Percentiles rank a stretch among this genome's conserved stretches.
These are phyloP conservation scores for Pseudogymnoascus sp. DNA, from an alignment of 2,329 filamentous ascomycete genomes.

Conservation along the genomic window DNA sequence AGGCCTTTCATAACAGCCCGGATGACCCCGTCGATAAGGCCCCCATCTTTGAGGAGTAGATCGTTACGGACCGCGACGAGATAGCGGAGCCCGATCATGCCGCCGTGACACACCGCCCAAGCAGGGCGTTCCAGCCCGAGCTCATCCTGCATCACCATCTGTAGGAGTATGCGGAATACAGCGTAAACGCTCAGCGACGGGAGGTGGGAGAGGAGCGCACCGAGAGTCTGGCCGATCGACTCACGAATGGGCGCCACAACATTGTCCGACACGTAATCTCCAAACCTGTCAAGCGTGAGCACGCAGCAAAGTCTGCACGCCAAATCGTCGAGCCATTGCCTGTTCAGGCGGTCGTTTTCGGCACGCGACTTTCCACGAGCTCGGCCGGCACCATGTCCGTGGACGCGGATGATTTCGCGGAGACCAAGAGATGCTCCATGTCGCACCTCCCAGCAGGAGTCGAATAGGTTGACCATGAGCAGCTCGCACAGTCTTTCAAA, in stretches of 20 bases:
- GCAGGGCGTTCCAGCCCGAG: conserved; percentile 62
- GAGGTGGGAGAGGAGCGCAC: conserved; percentile 78
- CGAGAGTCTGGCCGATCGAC: conserved; percentile 87
- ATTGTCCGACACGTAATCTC: conserved; percentile 94
- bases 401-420: conserved; percentile 83
- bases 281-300: conserved; percentile 94
- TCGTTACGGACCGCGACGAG: conserved; percentile 93
- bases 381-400: conserved; percentile 80
- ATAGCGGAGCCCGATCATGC: conserved; percentile 94
- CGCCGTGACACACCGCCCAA: conserved; percentile 95
- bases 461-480: conserved; percentile 86
- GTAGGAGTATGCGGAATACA: conserved; percentile 75
- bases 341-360: conserved; percentile 74
- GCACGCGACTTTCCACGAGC: conserved; percentile 56
- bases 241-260: conserved; percentile 94
- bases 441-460: conserved; percentile 86
- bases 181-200: conserved; percentile 69
- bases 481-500: conserved; percentile 92
- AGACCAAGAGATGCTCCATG: conserved; percentile 95
- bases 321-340: conserved; percentile 83
- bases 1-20: conserved; percentile 91
- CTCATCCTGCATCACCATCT: conserved; percentile 86
- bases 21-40: conserved; percentile 88
- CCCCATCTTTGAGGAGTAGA: conserved; percentile 69
- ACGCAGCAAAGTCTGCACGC: conserved; percentile 93